Conservation (phyloP, 2,329 filamentous ascomycete genomes). For the Diaporthe helianthi region DNA sequence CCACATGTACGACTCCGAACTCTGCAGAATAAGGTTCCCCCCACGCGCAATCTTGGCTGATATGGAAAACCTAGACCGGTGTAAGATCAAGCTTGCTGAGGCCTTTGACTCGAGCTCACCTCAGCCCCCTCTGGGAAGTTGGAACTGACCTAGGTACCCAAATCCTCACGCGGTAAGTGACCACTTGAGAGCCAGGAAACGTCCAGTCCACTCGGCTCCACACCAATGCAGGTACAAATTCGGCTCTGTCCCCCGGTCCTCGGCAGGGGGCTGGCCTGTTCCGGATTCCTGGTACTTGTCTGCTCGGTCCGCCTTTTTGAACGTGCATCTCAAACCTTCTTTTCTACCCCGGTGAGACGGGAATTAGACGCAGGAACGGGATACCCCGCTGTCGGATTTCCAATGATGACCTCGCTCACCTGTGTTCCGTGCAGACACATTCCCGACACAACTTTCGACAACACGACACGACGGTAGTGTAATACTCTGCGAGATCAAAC, state of each 20-base stretch:
- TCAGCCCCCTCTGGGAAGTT: background rate
- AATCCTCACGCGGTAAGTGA: background rate
- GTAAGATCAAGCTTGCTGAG: background rate
- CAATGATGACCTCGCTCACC: slow-evolving; percentile 2
- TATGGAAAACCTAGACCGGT: background rate
- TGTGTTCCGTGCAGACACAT: background rate
- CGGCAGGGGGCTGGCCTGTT: slow-evolving; percentile 6
- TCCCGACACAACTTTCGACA: background rate
- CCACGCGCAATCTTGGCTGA: slow-evolving; percentile 4
- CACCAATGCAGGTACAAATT: slow-evolving; percentile 13
- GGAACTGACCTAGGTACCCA: too few species aligned
- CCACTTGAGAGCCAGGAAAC: background rate
- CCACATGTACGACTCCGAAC: background rate
- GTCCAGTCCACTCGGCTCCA: background rate
- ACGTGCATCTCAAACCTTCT: background rate
- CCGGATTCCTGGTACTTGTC: background rate
- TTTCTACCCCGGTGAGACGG: background rate
- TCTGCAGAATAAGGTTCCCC: slow-evolving; percentile 5
- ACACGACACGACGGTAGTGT: too few species aligned
- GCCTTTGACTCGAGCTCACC: slow-evolving; percentile 19
- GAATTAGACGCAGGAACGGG: background rate
- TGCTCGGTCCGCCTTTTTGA: background rate
- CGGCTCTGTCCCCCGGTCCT: background rate
- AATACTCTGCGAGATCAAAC: background rate
- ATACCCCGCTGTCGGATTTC: background rate